Evolutionary conservation across 768 basidiomycete genomes (phyloP), one percentile per base, ranked within the genome.

Genomic region (Agaricus sinodeliciosus): DNA sequence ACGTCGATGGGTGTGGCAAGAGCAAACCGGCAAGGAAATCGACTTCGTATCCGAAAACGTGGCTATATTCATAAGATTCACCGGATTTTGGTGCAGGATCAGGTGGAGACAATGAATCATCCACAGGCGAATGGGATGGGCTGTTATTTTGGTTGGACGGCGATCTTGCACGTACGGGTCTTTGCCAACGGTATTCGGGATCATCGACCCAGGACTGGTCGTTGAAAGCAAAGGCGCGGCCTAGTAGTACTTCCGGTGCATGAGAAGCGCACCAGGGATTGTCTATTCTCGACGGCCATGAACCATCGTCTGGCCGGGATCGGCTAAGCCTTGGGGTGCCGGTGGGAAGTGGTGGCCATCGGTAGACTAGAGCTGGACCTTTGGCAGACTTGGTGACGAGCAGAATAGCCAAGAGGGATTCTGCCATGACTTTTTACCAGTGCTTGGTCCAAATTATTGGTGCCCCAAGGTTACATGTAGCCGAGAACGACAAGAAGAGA

Each of bases 331-430:
- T 77, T 3, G 83, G 75, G 4, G 81, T 76, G 1, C 81, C 69
- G 11, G 69, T 60, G 12, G 91, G 90, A 12, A 72, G 73, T 12
- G 90, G 85, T 0, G 94, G 94, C 87, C 91, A 95, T 57, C 88
- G 77, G 64, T 84, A 93, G 48, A 91, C 85, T 4, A 93, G 69
- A 58, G 74, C 85, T 9, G 84, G 81, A 25, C 87, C 90, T 61
- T 84, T 88, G 6, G 89, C 84, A 8, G 91, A 93, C 11, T 85
- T 84, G 4, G 90, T 90, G 40, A 92, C 88, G 34, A 96, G 80
- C 3, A 94, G 69, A 56, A 95, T 74, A 9, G 90, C 85, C 43
- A 94, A 72, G 28, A 96, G 77, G 2, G 84, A 83, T 67, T 89
- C 85, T 37, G 85, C 84, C 87, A 90, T 89, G 19, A 16, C 6